Evolutionary conservation across 345 rosid genomes (phyloP), one percentile per base, ranked within the genome.

Genomic region (Bruguiera gymnorhiza): DNA sequence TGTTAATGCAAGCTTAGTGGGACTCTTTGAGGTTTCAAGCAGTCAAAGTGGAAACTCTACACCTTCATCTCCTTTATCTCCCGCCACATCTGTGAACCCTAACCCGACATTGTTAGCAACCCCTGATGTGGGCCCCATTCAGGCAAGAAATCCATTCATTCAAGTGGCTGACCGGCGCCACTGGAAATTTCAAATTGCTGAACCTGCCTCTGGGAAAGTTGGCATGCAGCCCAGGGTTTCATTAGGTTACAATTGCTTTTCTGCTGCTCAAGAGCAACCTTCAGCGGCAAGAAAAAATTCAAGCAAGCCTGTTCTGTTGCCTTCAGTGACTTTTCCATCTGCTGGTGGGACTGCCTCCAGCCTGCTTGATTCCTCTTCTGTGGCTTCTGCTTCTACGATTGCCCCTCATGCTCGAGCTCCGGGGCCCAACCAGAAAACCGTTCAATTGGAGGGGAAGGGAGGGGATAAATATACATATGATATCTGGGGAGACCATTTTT

Each of bases 41-140:
- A 94, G 95, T 78, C 90, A 89, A 68, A 94, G 96, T 39, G 98
- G 93, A 72, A 87, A 85, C 73, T 91, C 98, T 32, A 94, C 98
- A 11, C 97, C 98, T 20, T 88, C 90, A 9, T 89, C 97, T 59
- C 96, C 97, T 3, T 65, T 83, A 55, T 93, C 98, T 60, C 96
- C 92, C 43, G 48, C 70, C 53, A 73, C 75, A 51, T 74, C 83
- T 27, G 58, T 39, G 37, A 76, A 73, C 20, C 67, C 84, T 53
- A 71, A 67, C 31, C 76, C 84, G 6, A 21, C 67, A 24, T 77
- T 74, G 76, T 67, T 80, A 30, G 70, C 76, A 18, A 63, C 86
- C 73, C 71, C 82, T 61, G 83, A 80, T 43, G 53, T 6, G 6
- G 84, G 77, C 55, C 69, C 65, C 66, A 18, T 57, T 23, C 77